These are phyloP conservation scores for Macrophomina phaseolina DNA, from an alignment of 2,329 filamentous ascomycete genomes.

Conservation along the genomic window DNA sequence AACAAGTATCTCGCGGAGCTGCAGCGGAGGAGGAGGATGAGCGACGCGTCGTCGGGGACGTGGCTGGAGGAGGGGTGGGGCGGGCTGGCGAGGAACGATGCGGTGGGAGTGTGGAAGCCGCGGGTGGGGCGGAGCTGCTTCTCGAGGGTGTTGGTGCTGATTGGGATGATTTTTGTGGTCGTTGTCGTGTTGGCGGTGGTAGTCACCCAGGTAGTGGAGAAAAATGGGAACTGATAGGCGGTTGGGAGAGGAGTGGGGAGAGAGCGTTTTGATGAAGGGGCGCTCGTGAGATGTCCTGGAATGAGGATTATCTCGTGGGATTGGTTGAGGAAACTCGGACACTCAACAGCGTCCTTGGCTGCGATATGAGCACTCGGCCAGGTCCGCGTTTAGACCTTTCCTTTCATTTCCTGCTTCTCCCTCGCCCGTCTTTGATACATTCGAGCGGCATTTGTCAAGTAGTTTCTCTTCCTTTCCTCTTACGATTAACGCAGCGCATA, in stretches of 20 bases:
- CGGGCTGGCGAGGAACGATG: neutral
- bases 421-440: no score
- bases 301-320: no score
- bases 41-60: neutral
- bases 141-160: neutral
- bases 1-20: neutral
- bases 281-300: no score
- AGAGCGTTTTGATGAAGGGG: no score
- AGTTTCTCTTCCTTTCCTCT: no score
- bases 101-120: neutral
- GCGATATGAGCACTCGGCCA: no score
- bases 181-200: neutral
- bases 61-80: neutral
- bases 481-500: neutral
- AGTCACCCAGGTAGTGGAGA: neutral
- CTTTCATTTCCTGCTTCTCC: no score
- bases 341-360: no score
- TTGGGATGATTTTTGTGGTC: neutral
- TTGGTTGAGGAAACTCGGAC: no score
- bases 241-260: neutral
- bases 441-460: no score
- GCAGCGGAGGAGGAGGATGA: neutral
- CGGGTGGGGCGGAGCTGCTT: neutral
- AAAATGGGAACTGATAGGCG: neutral
- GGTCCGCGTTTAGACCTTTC: no score